A percentile compares a stretch with the other conserved stretches of the same genome.
phyloP scores from a whole-genome alignment of 2,329 filamentous ascomycete genomes.

The Coniochaeta sp. region DNA sequence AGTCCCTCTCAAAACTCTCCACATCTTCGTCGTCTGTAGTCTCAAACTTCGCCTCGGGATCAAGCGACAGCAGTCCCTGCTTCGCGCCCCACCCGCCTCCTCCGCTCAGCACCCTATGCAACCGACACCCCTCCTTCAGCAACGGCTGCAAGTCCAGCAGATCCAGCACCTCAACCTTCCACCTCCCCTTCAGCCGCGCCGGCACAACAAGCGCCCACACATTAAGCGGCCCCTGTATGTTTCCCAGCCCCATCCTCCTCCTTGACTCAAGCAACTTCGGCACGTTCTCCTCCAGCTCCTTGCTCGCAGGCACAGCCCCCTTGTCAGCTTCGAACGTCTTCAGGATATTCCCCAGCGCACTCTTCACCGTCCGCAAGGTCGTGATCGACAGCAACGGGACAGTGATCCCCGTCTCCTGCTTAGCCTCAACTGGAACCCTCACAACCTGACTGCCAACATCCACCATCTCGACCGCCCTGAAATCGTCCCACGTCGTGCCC shows the following conservation, averaged over 20 bases:
- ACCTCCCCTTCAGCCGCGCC: background rate
- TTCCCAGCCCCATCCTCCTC: constrained; percentile 14
- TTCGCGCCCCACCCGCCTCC: constrained; percentile 82
- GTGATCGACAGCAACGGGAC: constrained; percentile 57
- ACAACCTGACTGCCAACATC: background rate
- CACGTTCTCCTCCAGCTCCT: constrained; percentile 62
- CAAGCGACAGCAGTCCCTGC: constrained; percentile 69
- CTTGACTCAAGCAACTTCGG: constrained; percentile 45
- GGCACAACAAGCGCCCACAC: constrained; percentile 70
- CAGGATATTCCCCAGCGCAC: constrained; percentile 73
- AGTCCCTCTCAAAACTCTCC: constrained; percentile 43
- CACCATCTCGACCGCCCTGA: constrained; percentile 1
- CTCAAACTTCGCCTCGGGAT: constrained; percentile 56
- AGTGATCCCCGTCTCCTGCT: constrained; percentile 1
- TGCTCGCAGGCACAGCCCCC: constrained; percentile 51
- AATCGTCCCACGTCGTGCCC: background rate
- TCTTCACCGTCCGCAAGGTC: constrained; percentile 49
- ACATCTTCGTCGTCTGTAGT: constrained; percentile 41
- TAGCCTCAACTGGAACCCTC: background rate
- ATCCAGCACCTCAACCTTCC: constrained; percentile 7
- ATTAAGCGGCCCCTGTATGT: constrained; percentile 36
- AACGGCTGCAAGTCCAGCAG: constrained; percentile 22
- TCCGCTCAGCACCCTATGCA: constrained; percentile 58
- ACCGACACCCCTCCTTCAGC: constrained; percentile 33
- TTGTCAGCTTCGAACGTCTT: constrained; percentile 48